Evolutionary conservation across 306 rosid species (phyloP), one percentile per base, ranked within the genome.

Genomic region (Quercus robur): DNA sequence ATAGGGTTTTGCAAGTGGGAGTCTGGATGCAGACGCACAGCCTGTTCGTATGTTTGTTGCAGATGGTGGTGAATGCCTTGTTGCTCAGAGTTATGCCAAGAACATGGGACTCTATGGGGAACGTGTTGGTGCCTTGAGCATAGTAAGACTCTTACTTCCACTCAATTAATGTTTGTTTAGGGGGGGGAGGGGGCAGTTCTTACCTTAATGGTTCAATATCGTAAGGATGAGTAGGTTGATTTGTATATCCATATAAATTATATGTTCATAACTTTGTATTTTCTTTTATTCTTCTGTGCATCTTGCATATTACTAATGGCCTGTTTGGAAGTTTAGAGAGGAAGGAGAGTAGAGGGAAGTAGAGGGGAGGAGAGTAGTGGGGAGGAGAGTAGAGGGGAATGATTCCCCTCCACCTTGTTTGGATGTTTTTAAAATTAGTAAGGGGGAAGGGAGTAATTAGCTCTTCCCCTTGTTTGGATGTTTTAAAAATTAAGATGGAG

Each of bases 1-100:
- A 26, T 56, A 93, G 99, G 98, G 99, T 81, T 96, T 96, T 87
- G 99, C 99, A 41, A 96, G 99, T 79, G 99, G 98, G 81, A 96
- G 88, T 88, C 87, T 96, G 82, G 99, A 96, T 80, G 85, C 85
- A 12, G 99, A 96, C 85, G 98, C 99, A 73, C 90, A 85, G 77
- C 80, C 99, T 67, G 91, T 96, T 59, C 98, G 99, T 28, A 58
- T 84, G 85, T 96, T 96, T 91, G 97, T 82, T 78, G 98, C 94
- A 71, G 99, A 96, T 93, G 99, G 99, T 63, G 94, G 93, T 69
- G 99, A 96, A 83, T 89, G 87, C 78, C 88, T 96, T 83, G 71
- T 85, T 30, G 99, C 97, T 82, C 99, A 93, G 89, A 96, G 99
- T 86, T 96, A 91, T 69, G 98, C 99, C 44, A 96, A 96, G 90